These are phyloP conservation scores for Ambrosiella xylebori DNA, from an alignment of 2,329 filamentous ascomycete species.

Conservation along the genomic window DNA sequence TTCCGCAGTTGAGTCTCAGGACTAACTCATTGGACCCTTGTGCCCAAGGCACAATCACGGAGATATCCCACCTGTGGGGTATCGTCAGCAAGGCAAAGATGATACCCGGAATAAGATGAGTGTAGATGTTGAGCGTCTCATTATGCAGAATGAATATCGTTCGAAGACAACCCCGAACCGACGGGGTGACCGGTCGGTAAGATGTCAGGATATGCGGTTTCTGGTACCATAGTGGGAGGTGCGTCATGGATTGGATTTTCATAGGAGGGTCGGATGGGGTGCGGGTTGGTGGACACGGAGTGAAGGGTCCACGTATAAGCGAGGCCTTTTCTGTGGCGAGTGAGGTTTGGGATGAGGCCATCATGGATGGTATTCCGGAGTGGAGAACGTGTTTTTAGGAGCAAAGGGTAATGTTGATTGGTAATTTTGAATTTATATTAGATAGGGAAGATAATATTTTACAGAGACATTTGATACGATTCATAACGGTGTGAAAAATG, in stretches of 20 bases:
- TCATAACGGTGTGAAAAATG: too few species aligned
- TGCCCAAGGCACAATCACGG: conserved; percentile 19
- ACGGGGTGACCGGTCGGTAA: conserved; percentile 27
- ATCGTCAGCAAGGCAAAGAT: conserved; percentile 19
- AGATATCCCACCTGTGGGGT: conserved; percentile 17
- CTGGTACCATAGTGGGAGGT: conserved; percentile 15
- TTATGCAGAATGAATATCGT: conserved; percentile 25
- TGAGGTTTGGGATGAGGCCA: background rate
- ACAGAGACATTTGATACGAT: too few species aligned
- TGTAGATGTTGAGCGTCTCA: conserved; percentile 21
- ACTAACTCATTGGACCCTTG: conserved; percentile 21
- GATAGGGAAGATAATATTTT: too few species aligned
- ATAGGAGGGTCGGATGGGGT: background rate
- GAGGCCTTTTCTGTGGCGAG: background rate
- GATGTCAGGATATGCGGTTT: conserved; percentile 13
- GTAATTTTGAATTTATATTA: too few species aligned
- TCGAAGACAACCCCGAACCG: conserved; percentile 20
- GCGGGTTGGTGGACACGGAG: background rate
- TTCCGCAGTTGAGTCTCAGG: conserved; percentile 24
- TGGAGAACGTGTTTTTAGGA: background rate
- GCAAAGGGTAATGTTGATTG: too few species aligned
- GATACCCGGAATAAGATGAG: conserved; percentile 26
- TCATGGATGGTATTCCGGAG: background rate
- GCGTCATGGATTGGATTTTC: background rate
- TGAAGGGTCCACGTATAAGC: background rate